Evolutionary conservation across 2,329 filamentous ascomycete species (phyloP).

Genomic region (Grosmannia clavigera): DNA sequence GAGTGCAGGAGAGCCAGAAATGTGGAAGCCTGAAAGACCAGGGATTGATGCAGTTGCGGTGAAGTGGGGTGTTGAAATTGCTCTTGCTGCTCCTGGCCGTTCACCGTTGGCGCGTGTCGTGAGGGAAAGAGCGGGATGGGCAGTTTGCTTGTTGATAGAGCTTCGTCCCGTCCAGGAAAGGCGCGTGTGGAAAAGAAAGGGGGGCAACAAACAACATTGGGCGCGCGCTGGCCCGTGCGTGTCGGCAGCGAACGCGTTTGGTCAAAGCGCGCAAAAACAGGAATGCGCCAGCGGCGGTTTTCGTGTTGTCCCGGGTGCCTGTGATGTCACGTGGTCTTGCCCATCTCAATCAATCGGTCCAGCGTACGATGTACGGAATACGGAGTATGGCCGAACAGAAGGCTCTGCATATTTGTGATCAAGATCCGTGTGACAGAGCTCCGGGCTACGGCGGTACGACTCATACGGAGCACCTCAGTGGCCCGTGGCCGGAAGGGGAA

Average conservation of each 20-base stretch:
- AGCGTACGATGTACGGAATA: too few species aligned
- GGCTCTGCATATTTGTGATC: not conserved
- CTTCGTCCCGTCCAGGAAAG: not conserved
- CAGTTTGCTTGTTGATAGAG: slow-evolving; percentile 2
- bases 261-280: not conserved
- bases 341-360: not conserved
- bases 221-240: slow-evolving; percentile 9
- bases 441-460: not conserved
- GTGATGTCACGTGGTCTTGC: not conserved
- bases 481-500: not conserved
- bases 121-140: slow-evolving; percentile 1
- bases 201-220: slow-evolving; percentile 3
- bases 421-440: not conserved
- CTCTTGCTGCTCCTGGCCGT: not conserved
- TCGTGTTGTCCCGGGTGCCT: not conserved
- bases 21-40: slow-evolving; percentile 5
- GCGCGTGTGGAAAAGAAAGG: slow-evolving; percentile 1
- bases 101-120: not conserved
- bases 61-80: slow-evolving; percentile 3
- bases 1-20: not conserved
- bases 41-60: slow-evolving; percentile 4
- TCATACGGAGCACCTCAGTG: not conserved
- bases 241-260: not conserved
- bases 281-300: not conserved
- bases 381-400: not conserved